Percentiles rank a stretch among this genome's conserved stretches.
These are phyloP conservation scores for Penicillium argentinense DNA, from an alignment of 495 filamentous ascomycete genomes.

Conservation along the genomic window DNA sequence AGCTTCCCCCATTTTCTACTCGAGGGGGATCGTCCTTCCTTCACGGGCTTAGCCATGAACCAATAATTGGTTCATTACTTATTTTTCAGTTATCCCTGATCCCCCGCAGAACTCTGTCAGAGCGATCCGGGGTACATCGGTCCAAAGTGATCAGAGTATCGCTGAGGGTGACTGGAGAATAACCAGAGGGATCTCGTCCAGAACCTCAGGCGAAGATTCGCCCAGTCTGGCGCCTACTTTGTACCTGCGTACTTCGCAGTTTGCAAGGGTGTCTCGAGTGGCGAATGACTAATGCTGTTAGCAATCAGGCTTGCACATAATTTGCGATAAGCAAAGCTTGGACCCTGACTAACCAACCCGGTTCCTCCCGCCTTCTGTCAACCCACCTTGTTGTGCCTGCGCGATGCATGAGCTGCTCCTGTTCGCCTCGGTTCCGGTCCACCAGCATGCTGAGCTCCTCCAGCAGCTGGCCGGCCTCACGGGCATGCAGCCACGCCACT, in stretches of 20 bases:
- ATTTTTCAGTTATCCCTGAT: not conserved
- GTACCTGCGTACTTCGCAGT: too few species aligned
- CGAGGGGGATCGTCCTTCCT: slow-evolving; percentile 13
- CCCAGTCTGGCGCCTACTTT: too few species aligned
- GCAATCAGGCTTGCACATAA: not conserved
- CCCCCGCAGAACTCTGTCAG: not conserved
- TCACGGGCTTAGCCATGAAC: not conserved
- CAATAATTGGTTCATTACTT: too few species aligned
- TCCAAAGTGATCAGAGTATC: too few species aligned
- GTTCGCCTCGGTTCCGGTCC: slow-evolving; percentile 48
- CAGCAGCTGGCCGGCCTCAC: slow-evolving; percentile 67
- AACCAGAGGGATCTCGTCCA: too few species aligned
- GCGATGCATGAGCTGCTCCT: slow-evolving; percentile 49
- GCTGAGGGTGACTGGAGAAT: too few species aligned
- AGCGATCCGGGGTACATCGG: too few species aligned
- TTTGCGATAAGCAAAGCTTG: slow-evolving; percentile 16
- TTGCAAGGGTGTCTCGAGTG: too few species aligned
- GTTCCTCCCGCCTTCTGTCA: slow-evolving; percentile 21
- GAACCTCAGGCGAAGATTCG: too few species aligned
- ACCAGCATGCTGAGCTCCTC: slow-evolving; percentile 58
- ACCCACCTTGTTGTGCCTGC: slow-evolving; percentile 7
- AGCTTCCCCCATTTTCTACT: slow-evolving; percentile 18
- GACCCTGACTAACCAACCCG: slow-evolving; percentile 30
- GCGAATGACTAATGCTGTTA: not conserved
- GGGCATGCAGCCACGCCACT: slow-evolving; percentile 62